Evolutionary conservation across 2,329 filamentous ascomycete species (phyloP).

Genomic region (Fusarium sp.): DNA sequence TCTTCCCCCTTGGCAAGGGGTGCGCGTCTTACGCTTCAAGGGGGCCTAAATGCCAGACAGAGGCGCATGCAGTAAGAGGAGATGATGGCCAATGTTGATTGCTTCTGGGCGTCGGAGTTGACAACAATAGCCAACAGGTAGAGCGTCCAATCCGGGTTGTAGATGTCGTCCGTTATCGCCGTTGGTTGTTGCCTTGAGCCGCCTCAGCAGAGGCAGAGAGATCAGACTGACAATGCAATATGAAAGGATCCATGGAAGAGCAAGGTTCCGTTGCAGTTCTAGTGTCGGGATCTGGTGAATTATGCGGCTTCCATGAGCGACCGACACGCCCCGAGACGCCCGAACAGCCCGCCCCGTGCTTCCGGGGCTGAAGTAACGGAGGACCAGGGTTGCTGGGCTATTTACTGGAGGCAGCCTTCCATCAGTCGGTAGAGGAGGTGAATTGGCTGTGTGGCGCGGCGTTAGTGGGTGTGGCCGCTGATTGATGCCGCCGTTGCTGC

Average conservation of each 20-base stretch:
- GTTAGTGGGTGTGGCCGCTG: constrained; percentile 16
- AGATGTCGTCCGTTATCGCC: background rate
- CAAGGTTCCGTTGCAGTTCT: constrained; percentile 25
- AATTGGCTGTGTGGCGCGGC: constrained; percentile 22
- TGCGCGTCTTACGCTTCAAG: constrained; percentile 30
- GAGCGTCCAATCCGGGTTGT: background rate
- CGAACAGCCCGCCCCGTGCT: constrained; percentile 31
- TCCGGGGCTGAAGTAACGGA: constrained; percentile 30
- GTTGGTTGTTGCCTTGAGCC: background rate
- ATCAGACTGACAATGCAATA: background rate
- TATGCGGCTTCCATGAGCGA: constrained; percentile 27
- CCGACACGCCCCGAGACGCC: constrained; percentile 29
- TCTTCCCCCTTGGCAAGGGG: constrained; percentile 40
- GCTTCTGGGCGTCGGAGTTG: constrained; percentile 7
- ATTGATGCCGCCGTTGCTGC: constrained; percentile 23
- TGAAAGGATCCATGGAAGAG: constrained; percentile 15
- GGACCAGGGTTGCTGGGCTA: constrained; percentile 1
- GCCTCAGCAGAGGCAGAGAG: background rate
- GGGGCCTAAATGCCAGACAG: constrained; percentile 38
- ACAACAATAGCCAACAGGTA: background rate
- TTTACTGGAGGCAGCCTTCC: constrained; percentile 8
- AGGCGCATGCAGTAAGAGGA: constrained; percentile 24
- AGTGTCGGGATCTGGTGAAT: constrained; percentile 21
- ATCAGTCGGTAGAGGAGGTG: constrained; percentile 9
- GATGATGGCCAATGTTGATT: constrained; percentile 17